Evolutionary conservation across 768 basidiomycete genomes (phyloP).

Genomic region (Hypsizygus marmoreus): DNA sequence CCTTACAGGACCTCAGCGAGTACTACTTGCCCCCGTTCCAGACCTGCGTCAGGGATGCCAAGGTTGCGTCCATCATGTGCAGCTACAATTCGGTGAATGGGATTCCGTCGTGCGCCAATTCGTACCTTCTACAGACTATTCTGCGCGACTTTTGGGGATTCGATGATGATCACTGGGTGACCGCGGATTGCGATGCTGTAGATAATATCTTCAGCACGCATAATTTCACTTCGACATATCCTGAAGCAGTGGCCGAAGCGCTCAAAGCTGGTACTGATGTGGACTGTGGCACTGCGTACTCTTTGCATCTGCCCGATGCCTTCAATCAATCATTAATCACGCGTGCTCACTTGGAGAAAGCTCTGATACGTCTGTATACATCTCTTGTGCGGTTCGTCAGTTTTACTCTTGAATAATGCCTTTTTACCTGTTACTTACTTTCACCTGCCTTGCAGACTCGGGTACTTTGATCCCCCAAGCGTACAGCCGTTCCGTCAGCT

Average conservation of each 20-base stretch:
- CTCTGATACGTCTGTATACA: constrained; percentile 49
- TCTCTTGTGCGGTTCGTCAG: constrained; percentile 51
- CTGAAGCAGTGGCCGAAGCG: constrained; percentile 50
- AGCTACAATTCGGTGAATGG: constrained; percentile 66
- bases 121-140: constrained; percentile 53
- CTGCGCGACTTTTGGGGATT: constrained; percentile 55
- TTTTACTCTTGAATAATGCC: not conserved
- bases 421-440: constrained; percentile 5
- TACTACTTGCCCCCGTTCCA: constrained; percentile 60
- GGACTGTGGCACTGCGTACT: constrained; percentile 55
- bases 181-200: constrained; percentile 58
- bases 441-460: constrained; percentile 42
- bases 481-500: constrained; percentile 54
- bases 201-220: constrained; percentile 53
- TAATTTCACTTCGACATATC: constrained; percentile 44
- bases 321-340: constrained; percentile 49
- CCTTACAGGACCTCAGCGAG: constrained; percentile 55
- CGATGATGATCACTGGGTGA: constrained; percentile 54
- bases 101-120: constrained; percentile 54
- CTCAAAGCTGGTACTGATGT: constrained; percentile 56
- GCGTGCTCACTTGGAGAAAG: constrained; percentile 41
- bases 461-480: constrained; percentile 56
- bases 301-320: constrained; percentile 45
- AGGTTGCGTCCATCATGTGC: constrained; percentile 63
- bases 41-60: constrained; percentile 60